A percentile compares a stretch with the other conserved stretches of the same genome.
phyloP scores from a whole-genome alignment of 495 filamentous ascomycete species.

The Penicillium pulvis region DNA sequence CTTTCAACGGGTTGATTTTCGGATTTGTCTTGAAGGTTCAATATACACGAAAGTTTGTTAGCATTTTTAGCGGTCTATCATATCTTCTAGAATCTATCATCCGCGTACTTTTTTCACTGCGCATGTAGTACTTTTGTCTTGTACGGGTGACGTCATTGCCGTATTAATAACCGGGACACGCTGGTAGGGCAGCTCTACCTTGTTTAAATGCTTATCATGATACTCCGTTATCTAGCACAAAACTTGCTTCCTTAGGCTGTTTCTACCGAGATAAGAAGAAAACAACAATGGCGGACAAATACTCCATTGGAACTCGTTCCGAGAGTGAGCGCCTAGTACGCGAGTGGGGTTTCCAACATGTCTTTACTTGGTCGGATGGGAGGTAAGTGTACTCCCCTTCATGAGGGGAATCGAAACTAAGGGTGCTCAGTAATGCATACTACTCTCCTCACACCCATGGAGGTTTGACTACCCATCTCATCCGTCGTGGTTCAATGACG shows the following conservation, averaged over 20 bases:
- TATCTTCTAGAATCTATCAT: not conserved
- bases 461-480: constrained; percentile 74
- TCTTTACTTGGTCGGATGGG: constrained; percentile 82
- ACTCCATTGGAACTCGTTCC: constrained; percentile 42
- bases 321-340: constrained; percentile 67
- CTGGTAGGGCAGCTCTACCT: too few relatives aligned
- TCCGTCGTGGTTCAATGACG: constrained; percentile 69
- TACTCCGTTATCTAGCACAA: not conserved
- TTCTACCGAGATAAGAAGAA: not conserved
- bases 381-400: constrained; percentile 51
- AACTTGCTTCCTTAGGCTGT: not conserved
- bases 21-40: not conserved
- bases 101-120: not conserved
- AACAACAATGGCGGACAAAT: constrained; percentile 9
- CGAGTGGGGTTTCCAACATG: constrained; percentile 73
- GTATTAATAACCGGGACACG: too few relatives aligned
- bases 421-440: constrained; percentile 59
- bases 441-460: constrained; percentile 75
- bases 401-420: not conserved
- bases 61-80: constrained; percentile 1
- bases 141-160: not conserved
- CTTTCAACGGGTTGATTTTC: not conserved
- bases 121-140: constrained; percentile 1
- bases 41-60: not conserved
- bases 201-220: too few relatives aligned